These are phyloP conservation scores for Mycena citricolor DNA, from an alignment of 1,284 basidiomycete species.

Conservation along the genomic window DNA sequence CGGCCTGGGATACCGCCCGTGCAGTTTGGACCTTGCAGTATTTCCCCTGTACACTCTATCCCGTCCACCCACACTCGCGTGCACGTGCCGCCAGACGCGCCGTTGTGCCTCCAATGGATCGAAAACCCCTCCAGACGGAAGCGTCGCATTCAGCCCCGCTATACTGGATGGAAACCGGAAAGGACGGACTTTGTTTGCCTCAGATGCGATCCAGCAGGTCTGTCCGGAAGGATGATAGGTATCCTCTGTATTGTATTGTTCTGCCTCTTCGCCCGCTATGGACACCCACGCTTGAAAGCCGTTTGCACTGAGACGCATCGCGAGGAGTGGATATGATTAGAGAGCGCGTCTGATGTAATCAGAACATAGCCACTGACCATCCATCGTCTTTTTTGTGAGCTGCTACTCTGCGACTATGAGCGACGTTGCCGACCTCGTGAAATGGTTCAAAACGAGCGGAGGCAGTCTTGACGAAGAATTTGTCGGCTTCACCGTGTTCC, in stretches of 20 bases:
- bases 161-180: no score
- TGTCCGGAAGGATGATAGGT: constrained; percentile 7
- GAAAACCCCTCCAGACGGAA: constrained; percentile 16
- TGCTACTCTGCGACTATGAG: constrained; percentile 3
- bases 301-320: not conserved
- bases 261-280: constrained; percentile 2
- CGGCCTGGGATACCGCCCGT: constrained; percentile 8
- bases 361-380: not conserved
- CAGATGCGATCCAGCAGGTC: constrained; percentile 15
- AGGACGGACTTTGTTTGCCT: constrained; percentile 11
- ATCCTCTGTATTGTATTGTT: constrained; percentile 5
- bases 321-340: not conserved
- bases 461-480: constrained; percentile 42
- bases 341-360: not conserved
- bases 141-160: not conserved
- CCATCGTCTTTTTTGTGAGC: no score
- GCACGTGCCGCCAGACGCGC: constrained; percentile 16
- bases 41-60: constrained; percentile 17
- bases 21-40: constrained; percentile 6
- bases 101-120: constrained; percentile 18
- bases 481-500: constrained; percentile 52
- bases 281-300: constrained; percentile 12
- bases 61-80: constrained; percentile 18
- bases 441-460: constrained; percentile 44
- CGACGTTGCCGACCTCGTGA: constrained; percentile 1